A percentile compares a stretch with the other conserved stretches of the same genome.
phyloP scores from a whole-genome alignment of 441 rosid genomes.

The Gossypium davidsonii region DNA sequence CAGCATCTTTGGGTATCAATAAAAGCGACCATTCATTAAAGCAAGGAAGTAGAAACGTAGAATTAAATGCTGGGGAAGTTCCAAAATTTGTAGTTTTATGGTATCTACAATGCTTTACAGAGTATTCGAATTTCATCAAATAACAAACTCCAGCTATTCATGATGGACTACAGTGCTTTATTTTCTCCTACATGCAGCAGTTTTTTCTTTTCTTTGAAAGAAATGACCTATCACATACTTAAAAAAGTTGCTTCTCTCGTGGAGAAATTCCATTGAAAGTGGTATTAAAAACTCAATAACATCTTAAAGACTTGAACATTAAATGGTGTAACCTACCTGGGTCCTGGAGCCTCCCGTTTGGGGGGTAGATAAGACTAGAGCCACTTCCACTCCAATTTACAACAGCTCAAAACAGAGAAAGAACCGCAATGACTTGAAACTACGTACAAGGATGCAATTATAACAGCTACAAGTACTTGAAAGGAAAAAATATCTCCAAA shows the following conservation, averaged over 20 bases:
- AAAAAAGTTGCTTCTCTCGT: background rate
- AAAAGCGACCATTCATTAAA: conserved; percentile 12
- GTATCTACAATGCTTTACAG: background rate
- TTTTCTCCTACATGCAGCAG: background rate
- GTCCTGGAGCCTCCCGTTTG: background rate
- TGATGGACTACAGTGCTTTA: background rate
- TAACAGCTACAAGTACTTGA: background rate
- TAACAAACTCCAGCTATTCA: background rate
- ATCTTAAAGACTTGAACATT: background rate
- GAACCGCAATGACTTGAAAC: background rate
- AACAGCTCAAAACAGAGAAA: conserved; percentile 1
- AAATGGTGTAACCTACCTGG: background rate
- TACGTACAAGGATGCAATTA: background rate
- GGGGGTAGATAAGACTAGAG: background rate
- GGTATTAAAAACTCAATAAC: background rate
- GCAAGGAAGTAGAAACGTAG: background rate
- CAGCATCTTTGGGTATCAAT: background rate
- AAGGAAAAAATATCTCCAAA: background rate
- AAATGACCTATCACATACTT: background rate
- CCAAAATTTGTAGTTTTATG: background rate
- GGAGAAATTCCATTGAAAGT: background rate
- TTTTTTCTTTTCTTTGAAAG: background rate
- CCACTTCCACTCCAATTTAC: background rate
- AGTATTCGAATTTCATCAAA: background rate
- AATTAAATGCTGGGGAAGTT: background rate